Percentiles rank a stretch among this genome's conserved stretches.
Evolutionary conservation across 2,329 filamentous ascomycete genomes (phyloP).

Genomic region (Rhexocercosporidium sp.): DNA sequence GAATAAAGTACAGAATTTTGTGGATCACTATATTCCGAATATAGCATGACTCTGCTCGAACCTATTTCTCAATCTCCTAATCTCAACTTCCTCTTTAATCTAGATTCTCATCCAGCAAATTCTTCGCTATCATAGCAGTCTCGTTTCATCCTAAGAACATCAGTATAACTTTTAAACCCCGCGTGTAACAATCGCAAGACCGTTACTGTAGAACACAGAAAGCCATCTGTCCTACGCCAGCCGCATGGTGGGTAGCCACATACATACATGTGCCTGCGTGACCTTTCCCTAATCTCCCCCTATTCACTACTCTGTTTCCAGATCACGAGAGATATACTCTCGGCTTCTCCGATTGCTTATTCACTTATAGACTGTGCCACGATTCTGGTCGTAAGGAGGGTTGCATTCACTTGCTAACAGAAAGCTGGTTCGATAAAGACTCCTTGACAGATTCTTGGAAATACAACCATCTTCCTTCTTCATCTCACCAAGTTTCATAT

Average conservation of each 20-base stretch:
- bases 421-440: neutral
- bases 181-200: neutral
- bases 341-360: neutral
- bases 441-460: neutral
- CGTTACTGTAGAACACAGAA: no score
- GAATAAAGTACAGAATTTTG: neutral
- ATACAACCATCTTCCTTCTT: neutral
- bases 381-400: neutral
- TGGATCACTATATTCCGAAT: neutral
- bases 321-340: neutral
- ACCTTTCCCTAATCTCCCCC: conserved; percentile 3
- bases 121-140: neutral
- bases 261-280: conserved; percentile 1
- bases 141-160: neutral
- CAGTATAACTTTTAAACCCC: neutral
- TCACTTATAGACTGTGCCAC: neutral
- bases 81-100: no score
- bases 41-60: neutral
- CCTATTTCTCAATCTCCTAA: neutral
- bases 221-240: neutral
- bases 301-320: neutral
- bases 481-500: no score
- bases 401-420: neutral
- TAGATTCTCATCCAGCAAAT: neutral
- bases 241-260: neutral